Conservation (phyloP, 2,329 filamentous ascomycete genomes). For the Chaetomiaceae sp. region DNA sequence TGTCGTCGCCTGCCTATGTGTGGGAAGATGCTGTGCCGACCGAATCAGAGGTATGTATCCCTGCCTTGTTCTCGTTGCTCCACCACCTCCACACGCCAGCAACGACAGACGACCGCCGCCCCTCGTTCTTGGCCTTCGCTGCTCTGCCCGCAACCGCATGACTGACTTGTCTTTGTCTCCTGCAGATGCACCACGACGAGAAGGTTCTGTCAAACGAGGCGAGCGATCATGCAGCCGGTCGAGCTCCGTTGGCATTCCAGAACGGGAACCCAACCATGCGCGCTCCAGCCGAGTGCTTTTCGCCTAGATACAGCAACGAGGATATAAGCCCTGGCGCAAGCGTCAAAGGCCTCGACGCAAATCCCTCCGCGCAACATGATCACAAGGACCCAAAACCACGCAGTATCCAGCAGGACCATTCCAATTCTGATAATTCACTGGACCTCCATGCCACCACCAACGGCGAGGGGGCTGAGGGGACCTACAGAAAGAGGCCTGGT, state of each 20-base stretch:
- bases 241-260: slow-evolving; percentile 20
- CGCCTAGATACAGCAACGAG: slow-evolving; percentile 16
- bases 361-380: slow-evolving; percentile 17
- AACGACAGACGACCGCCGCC: neutral
- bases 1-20: slow-evolving; percentile 43
- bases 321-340: slow-evolving; percentile 17
- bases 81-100: neutral
- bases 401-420: slow-evolving; percentile 37
- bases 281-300: slow-evolving; percentile 7
- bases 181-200: slow-evolving; percentile 21
- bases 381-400: slow-evolving; percentile 34
- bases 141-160: neutral
- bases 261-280: slow-evolving; percentile 26
- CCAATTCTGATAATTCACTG: slow-evolving; percentile 42
- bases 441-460: slow-evolving; percentile 36
- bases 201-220: slow-evolving; percentile 16
- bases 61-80: neutral
- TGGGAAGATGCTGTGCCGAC: slow-evolving; percentile 38
- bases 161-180: slow-evolving; percentile 9
- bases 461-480: slow-evolving; percentile 19
- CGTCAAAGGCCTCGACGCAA: slow-evolving; percentile 14
- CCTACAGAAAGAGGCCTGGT: slow-evolving; percentile 26
- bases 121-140: neutral
- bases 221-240: slow-evolving; percentile 15
- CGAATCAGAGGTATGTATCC: slow-evolving; percentile 37